Evolutionary conservation across 2,329 filamentous ascomycete genomes (phyloP).

Genomic region (Periconia digitata): DNA sequence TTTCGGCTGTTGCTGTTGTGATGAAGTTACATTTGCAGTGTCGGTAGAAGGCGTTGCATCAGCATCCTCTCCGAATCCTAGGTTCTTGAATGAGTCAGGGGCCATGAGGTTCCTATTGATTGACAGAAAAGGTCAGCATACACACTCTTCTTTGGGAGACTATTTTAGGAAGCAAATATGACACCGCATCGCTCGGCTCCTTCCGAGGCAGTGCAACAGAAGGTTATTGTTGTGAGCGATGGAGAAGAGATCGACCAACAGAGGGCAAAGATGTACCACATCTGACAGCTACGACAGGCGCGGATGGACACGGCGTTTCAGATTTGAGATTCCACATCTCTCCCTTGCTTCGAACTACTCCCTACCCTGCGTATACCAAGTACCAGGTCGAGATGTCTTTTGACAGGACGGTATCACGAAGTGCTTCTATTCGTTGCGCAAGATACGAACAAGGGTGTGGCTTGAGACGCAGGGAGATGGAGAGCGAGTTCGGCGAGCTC

Average conservation of each 20-base stretch:
- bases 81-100: slow-evolving; percentile 89
- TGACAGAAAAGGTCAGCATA: slow-evolving; percentile 21
- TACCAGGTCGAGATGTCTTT: slow-evolving; percentile 29
- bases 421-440: slow-evolving; percentile 23
- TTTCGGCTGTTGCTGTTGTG: slow-evolving; percentile 23
- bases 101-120: slow-evolving; percentile 81
- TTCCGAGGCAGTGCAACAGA: slow-evolving; percentile 26
- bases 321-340: slow-evolving; percentile 19
- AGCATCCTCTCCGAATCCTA: slow-evolving; percentile 71
- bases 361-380: slow-evolving; percentile 17
- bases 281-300: slow-evolving; percentile 24
- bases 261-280: slow-evolving; percentile 17
- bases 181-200: slow-evolving; percentile 20
- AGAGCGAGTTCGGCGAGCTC: background rate
- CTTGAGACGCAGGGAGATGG: slow-evolving; percentile 5
- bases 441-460: slow-evolving; percentile 2
- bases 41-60: slow-evolving; percentile 12
- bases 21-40: slow-evolving; percentile 28
- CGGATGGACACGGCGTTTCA: slow-evolving; percentile 21
- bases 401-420: slow-evolving; percentile 39
- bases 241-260: slow-evolving; percentile 16
- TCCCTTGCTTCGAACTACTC: slow-evolving; percentile 24
- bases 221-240: slow-evolving; percentile 17
- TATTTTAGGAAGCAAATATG: slow-evolving; percentile 11
- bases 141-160: slow-evolving; percentile 4